Percentiles rank a stretch among this genome's conserved stretches.
Evolutionary conservation across 2,329 filamentous ascomycete genomes (phyloP).

Genomic region (Sphaerulina musiva): DNA sequence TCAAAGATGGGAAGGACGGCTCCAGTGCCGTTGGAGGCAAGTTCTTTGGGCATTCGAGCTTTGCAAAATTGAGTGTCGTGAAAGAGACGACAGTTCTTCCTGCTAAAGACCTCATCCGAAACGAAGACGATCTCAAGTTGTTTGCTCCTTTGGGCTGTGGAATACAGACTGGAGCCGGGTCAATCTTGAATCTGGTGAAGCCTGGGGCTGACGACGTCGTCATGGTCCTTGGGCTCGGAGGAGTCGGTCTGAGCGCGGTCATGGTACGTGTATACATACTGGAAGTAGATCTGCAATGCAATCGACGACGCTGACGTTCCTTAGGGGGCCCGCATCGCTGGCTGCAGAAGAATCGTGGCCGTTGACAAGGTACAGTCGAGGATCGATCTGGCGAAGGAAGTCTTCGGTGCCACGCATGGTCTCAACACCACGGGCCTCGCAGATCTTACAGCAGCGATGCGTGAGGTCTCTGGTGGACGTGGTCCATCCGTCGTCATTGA

Average conservation of each 20-base stretch:
- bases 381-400: conserved; percentile 33
- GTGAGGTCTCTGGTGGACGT: conserved; percentile 27
- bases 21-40: conserved; percentile 19
- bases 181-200: conserved; percentile 24
- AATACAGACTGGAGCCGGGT: conserved; percentile 26
- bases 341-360: conserved; percentile 34
- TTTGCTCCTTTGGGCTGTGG: conserved; percentile 27
- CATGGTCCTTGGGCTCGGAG: conserved; percentile 24
- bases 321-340: conserved; percentile 24
- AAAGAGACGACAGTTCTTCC: conserved; percentile 23
- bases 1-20: conserved; percentile 13
- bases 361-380: conserved; percentile 34
- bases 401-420: conserved; percentile 36
- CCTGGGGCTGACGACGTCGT: conserved; percentile 21
- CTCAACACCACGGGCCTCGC: conserved; percentile 32
- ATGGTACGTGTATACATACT: conserved; percentile 25
- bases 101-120: conserved; percentile 19
- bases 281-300: no score
- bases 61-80: conserved; percentile 22
- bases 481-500: conserved; percentile 43
- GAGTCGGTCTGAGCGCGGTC: conserved; percentile 32
- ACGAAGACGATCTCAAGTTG: conserved; percentile 22
- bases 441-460: conserved; percentile 30
- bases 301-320: neutral
- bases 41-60: conserved; percentile 28